phyloP scores from a whole-genome alignment of 768 basidiomycete genomes.

The Naganishia antarctica region DNA sequence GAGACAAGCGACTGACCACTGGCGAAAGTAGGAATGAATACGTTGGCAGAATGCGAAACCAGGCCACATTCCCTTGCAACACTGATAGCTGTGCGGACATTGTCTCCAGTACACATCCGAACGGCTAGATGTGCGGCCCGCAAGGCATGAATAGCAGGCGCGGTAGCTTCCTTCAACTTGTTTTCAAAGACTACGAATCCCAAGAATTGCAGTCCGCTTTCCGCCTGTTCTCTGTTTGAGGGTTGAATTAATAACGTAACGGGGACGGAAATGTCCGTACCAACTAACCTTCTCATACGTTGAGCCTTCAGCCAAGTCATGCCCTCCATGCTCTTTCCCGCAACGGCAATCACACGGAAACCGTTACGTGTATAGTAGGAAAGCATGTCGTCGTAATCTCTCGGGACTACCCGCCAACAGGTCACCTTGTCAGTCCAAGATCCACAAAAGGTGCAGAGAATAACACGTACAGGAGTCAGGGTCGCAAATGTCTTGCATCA shows the following conservation, averaged over 20 bases:
- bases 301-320: conserved; percentile 97
- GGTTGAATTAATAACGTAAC: background rate
- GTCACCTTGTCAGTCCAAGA: background rate
- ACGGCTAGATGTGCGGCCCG: conserved; percentile 86
- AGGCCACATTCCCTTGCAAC: conserved; percentile 90
- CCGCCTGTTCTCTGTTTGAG: conserved; percentile 81
- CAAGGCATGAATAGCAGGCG: conserved; percentile 81
- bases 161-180: conserved; percentile 85
- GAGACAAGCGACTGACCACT: no score
- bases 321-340: conserved; percentile 88
- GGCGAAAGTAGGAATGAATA: conserved; percentile 76
- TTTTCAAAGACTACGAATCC: conserved; percentile 98
- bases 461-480: conserved; percentile 70
- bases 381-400: conserved; percentile 90
- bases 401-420: conserved; percentile 62
- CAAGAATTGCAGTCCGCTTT: conserved; percentile 80
- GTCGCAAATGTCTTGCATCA: conserved; percentile 93
- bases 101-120: conserved; percentile 98
- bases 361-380: conserved; percentile 96
- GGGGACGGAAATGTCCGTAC: background rate
- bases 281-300: conserved; percentile 76
- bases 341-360: conserved; percentile 95
- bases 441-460: background rate
- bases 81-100: conserved; percentile 90
- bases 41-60: conserved; percentile 78